These are phyloP conservation scores for Nakataea oryzae DNA, from an alignment of 2,329 filamentous ascomycete species.

Conservation along the genomic window DNA sequence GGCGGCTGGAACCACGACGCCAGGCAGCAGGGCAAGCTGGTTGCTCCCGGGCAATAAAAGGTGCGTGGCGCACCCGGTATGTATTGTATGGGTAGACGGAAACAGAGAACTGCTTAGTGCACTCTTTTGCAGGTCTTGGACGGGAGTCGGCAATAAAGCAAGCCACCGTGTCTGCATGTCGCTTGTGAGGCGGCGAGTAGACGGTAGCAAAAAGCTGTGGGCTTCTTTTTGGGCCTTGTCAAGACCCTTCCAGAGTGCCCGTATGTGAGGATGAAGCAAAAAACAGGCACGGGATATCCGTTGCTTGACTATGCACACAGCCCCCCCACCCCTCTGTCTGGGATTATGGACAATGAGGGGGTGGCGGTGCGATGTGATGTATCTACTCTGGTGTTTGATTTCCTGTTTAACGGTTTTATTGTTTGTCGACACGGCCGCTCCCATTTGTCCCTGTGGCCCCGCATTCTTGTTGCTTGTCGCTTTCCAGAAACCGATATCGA, in stretches of 20 bases:
- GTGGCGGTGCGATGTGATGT: not conserved
- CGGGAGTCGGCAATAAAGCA: not conserved
- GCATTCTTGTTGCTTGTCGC: no score
- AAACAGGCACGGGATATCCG: not conserved
- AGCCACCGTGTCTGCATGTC: not conserved
- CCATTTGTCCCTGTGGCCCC: no score
- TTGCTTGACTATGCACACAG: slow-evolving; percentile 2
- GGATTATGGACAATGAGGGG: not conserved
- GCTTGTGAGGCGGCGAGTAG: not conserved
- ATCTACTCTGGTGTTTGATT: slow-evolving; percentile 3
- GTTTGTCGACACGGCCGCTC: slow-evolving; percentile 22
- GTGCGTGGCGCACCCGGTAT: not conserved
- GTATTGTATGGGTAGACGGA: not conserved
- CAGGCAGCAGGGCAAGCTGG: slow-evolving; percentile 66
- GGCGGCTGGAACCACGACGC: slow-evolving; percentile 80
- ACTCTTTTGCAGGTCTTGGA: not conserved
- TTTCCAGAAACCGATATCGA: no score
- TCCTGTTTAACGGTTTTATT: slow-evolving; percentile 32
- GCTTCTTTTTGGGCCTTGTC: not conserved
- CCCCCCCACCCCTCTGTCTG: not conserved
- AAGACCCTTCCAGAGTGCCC: not conserved
- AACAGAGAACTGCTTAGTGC: not conserved
- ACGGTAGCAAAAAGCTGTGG: not conserved
- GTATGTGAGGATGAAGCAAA: not conserved
- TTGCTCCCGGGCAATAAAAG: slow-evolving; percentile 57